Percentiles rank a stretch among this genome's conserved stretches.
Conservation (phyloP, 148 eudicot genomes). For the Arbutus unedo region DNA sequence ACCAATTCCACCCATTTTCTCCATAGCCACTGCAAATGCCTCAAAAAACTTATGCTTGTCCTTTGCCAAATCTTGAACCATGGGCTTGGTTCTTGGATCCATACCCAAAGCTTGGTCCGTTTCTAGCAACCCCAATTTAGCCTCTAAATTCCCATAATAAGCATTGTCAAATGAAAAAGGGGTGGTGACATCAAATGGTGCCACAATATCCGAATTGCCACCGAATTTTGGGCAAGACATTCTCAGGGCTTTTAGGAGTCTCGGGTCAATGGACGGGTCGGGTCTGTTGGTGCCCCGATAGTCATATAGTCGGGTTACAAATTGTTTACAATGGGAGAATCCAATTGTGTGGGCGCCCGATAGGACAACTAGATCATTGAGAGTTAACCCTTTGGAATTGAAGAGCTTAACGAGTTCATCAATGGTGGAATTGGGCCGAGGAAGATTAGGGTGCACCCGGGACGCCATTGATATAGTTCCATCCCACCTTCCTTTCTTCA, state of each 20-base stretch:
- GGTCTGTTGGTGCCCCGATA: constrained; percentile 46
- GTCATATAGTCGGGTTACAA: constrained; percentile 52
- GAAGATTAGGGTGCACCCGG: constrained; percentile 47
- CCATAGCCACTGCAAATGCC: constrained; percentile 71
- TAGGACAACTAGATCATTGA: constrained; percentile 67
- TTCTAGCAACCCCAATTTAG: constrained; percentile 57
- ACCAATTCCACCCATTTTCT: constrained; percentile 73
- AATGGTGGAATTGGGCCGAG: constrained; percentile 60
- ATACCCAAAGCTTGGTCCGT: constrained; percentile 67
- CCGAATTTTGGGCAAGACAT: constrained; percentile 76
- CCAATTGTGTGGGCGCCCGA: constrained; percentile 93
- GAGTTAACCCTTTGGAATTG: constrained; percentile 61
- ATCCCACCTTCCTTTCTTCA: constrained; percentile 92
- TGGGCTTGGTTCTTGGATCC: constrained; percentile 62
- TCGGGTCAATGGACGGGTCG: constrained; percentile 54
- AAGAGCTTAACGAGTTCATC: constrained; percentile 59
- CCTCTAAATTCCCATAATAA: constrained; percentile 74
- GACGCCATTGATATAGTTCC: constrained; percentile 67
- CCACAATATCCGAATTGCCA: constrained; percentile 66
- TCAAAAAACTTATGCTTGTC: constrained; percentile 60
- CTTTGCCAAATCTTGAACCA: constrained; percentile 57
- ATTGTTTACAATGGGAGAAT: constrained; percentile 64
- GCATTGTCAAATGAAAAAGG: constrained; percentile 77
- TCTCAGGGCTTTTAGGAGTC: constrained; percentile 54
- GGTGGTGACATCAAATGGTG: constrained; percentile 87